Evolutionary conservation across 2,329 filamentous ascomycete genomes (phyloP).

Genomic region (Conoideocrella luteorostrata): DNA sequence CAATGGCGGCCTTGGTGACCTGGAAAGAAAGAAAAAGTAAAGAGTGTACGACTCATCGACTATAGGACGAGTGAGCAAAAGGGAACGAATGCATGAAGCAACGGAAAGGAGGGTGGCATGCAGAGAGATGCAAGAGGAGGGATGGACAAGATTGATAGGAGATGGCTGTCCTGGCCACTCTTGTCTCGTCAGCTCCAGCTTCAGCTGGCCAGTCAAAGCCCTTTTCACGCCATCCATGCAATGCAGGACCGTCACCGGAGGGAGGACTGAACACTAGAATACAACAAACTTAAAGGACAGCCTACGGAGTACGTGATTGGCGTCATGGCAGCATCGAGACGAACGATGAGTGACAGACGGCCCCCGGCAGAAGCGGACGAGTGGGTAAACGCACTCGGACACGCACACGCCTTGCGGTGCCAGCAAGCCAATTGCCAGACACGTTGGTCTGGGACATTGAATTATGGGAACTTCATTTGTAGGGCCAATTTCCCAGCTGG

Average conservation of each 20-base stretch:
- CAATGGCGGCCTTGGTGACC: not conserved
- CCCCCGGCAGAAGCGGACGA: conserved; percentile 6
- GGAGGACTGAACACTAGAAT: not conserved
- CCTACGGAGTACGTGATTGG: conserved; percentile 6
- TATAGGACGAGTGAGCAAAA: not conserved
- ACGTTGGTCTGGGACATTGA: too few relatives aligned
- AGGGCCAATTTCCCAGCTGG: conserved; percentile 18
- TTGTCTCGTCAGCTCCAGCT: too few relatives aligned
- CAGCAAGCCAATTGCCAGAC: not conserved
- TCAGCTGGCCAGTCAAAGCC: not conserved
- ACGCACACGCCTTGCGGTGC: too few relatives aligned
- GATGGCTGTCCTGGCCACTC: not conserved
- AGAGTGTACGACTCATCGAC: not conserved
- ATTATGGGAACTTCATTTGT: too few relatives aligned
- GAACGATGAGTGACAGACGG: conserved; percentile 2
- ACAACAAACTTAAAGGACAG: too few relatives aligned
- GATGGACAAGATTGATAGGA: not conserved
- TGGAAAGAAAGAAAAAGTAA: not conserved
- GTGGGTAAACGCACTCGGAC: too few relatives aligned
- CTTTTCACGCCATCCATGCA: not conserved
- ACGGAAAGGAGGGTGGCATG: not conserved
- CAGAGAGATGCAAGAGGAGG: not conserved
- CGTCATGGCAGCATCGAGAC: conserved; percentile 4
- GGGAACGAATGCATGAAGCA: conserved; percentile 4
- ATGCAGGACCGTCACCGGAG: not conserved